Conservation (phyloP, 495 filamentous ascomycete genomes). For the Penicillium subrubescens region DNA sequence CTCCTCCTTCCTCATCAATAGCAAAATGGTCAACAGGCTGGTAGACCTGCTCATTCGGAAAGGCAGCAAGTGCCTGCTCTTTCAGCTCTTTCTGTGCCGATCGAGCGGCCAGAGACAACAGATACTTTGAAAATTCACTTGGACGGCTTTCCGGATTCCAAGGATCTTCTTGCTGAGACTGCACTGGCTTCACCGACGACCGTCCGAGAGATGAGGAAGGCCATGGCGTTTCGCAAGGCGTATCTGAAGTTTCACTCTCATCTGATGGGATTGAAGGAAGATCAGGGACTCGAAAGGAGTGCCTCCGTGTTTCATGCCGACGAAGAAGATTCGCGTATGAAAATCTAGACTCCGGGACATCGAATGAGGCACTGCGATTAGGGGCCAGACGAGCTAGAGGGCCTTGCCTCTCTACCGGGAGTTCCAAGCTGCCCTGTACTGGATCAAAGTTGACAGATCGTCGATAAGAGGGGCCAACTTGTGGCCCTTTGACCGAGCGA, state of each 20-base stretch:
- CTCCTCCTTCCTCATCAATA: constrained; percentile 54
- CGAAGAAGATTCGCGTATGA: constrained; percentile 48
- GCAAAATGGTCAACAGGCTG: constrained; percentile 64
- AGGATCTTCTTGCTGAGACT: constrained; percentile 40
- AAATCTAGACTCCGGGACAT: constrained; percentile 44
- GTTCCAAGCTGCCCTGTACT: constrained; percentile 15
- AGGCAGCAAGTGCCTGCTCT: constrained; percentile 70
- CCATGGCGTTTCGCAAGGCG: constrained; percentile 46
- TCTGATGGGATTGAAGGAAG: constrained; percentile 57
- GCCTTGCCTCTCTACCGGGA: neutral
- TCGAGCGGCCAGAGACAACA: constrained; percentile 73
- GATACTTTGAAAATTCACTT: constrained; percentile 69
- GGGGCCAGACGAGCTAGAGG: neutral
- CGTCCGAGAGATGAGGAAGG: constrained; percentile 50
- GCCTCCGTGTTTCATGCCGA: constrained; percentile 44
- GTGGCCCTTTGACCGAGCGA: constrained; percentile 44
- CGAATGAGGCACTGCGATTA: neutral
- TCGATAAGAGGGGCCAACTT: constrained; percentile 17
- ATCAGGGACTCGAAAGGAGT: constrained; percentile 58
- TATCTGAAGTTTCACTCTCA: constrained; percentile 57
- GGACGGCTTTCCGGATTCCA: constrained; percentile 63
- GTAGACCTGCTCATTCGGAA: constrained; percentile 65
- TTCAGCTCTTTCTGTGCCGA: constrained; percentile 73
- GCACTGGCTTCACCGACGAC: constrained; percentile 15
- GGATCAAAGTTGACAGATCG: constrained; percentile 18